These are phyloP conservation scores for Aspergillus sp. DNA, from an alignment of 2,329 filamentous ascomycete species.

Conservation along the genomic window DNA sequence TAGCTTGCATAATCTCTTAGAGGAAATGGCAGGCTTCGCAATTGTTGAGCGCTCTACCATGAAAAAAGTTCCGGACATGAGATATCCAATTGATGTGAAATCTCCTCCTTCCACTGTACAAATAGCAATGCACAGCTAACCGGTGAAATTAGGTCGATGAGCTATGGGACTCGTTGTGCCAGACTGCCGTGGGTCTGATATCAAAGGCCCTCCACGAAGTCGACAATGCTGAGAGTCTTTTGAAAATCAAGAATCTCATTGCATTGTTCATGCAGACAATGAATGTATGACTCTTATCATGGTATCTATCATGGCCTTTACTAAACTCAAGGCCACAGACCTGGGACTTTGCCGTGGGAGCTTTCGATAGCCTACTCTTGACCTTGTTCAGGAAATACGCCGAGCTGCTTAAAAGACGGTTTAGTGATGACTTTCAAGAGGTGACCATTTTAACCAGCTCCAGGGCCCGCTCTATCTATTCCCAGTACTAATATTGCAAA, in stretches of 20 bases:
- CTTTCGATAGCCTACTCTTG: conserved; percentile 82
- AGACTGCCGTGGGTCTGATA: conserved; percentile 78
- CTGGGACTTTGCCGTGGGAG: conserved; percentile 82
- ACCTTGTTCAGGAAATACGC: conserved; percentile 92
- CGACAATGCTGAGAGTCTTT: conserved; percentile 81
- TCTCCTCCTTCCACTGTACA: conserved; percentile 23
- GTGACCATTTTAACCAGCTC: conserved; percentile 48
- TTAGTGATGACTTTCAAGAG: conserved; percentile 95
- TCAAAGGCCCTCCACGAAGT: conserved; percentile 74
- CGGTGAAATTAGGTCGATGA: conserved; percentile 72
- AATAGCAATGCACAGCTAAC: conserved; percentile 9
- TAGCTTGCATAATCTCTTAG: conserved; percentile 83
- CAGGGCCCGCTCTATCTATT: not conserved
- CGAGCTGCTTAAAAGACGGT: conserved; percentile 82
- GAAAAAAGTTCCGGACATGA: conserved; percentile 77
- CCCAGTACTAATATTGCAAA: conserved; percentile 23
- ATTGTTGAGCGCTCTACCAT: conserved; percentile 96
- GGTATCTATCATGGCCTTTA: conserved; percentile 8
- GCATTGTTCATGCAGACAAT: conserved; percentile 97
- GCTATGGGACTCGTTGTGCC: conserved; percentile 97
- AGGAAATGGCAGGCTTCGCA: conserved; percentile 93
- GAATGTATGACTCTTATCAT: conserved; percentile 61
- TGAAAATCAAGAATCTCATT: conserved; percentile 94
- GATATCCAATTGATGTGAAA: conserved; percentile 74
- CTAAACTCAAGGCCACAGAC: conserved; percentile 51